Conservation (phyloP, 208 protist genomes). For the Wallacemonas rigidus region DNA sequence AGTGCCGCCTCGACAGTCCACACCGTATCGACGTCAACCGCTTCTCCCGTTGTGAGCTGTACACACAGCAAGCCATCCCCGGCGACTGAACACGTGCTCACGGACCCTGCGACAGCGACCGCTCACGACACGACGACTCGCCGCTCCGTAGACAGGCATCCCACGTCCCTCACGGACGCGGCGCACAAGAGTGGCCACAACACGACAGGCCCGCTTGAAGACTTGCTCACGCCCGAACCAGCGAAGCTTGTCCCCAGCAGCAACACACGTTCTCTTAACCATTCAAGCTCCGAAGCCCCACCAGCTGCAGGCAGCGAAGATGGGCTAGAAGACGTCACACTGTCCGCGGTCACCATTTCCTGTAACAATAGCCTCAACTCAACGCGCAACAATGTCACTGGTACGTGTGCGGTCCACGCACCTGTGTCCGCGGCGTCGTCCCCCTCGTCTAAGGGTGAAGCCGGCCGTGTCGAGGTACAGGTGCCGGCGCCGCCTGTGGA, state of each 20-base stretch:
- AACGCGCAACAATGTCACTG: conserved; percentile 6
- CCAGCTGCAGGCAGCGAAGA: conserved; percentile 1
- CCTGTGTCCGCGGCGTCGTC: neutral
- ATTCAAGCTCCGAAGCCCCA: neutral
- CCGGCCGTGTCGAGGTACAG: too few species aligned
- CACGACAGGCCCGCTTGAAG: conserved; percentile 3
- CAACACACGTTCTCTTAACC: neutral
- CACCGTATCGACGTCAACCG: too few species aligned
- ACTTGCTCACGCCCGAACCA: neutral
- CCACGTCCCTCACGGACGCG: neutral
- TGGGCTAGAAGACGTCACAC: conserved; percentile 6
- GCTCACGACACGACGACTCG: too few species aligned
- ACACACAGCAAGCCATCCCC: too few species aligned
- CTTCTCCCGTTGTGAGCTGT: too few species aligned
- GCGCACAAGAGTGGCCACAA: neutral
- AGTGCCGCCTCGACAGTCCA: neutral
- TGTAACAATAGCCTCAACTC: conserved; percentile 19
- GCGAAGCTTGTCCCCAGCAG: neutral
- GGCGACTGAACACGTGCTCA: too few species aligned
- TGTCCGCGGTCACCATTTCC: conserved; percentile 12
- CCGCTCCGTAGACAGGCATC: neutral
- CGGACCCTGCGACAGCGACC: too few species aligned
- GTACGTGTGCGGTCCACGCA: neutral
- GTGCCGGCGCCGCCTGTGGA: too few species aligned
- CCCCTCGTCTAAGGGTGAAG: neutral